These are phyloP conservation scores for Fusarium scirpi DNA, from an alignment of 2,329 filamentous ascomycete species.

Conservation along the genomic window DNA sequence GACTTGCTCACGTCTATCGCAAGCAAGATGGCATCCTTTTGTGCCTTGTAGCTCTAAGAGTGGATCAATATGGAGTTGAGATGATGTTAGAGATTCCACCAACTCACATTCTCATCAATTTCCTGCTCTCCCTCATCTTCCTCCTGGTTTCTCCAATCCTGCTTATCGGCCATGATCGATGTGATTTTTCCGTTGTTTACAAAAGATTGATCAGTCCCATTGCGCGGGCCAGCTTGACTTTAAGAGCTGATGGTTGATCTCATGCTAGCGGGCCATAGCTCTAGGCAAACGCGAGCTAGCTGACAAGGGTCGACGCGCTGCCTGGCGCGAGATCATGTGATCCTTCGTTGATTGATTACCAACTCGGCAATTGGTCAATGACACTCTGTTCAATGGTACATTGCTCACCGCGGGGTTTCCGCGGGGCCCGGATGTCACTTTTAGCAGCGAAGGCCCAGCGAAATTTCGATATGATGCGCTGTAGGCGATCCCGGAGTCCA, in stretches of 20 bases:
- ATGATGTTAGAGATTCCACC: slow-evolving; percentile 3
- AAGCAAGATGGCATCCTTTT: slow-evolving; percentile 98
- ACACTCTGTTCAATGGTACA: slow-evolving; percentile 28
- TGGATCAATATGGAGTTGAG: slow-evolving; percentile 26
- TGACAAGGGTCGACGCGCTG: slow-evolving; percentile 40
- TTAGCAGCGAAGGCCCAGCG: slow-evolving; percentile 14
- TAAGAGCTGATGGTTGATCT: slow-evolving; percentile 41
- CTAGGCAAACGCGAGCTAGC: slow-evolving; percentile 50
- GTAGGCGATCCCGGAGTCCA: slow-evolving; percentile 42
- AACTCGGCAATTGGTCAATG: slow-evolving; percentile 45
- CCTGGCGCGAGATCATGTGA: slow-evolving; percentile 51
- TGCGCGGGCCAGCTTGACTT: slow-evolving; percentile 38
- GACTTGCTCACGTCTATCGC: slow-evolving; percentile 91
- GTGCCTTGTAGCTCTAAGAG: slow-evolving; percentile 82
- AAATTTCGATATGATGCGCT: slow-evolving; percentile 41
- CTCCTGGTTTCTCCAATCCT: slow-evolving; percentile 63
- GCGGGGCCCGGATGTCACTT: neutral
- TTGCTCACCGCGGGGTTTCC: neutral
- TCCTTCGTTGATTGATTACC: slow-evolving; percentile 31
- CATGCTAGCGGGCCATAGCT: slow-evolving; percentile 44
- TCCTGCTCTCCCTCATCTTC: slow-evolving; percentile 74
- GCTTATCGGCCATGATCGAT: slow-evolving; percentile 51
- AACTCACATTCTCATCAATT: slow-evolving; percentile 71
- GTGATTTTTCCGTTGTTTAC: slow-evolving; percentile 17
- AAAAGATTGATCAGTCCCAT: slow-evolving; percentile 22